These are phyloP conservation scores for Flaveria floridana DNA, from an alignment of 140 eudicot species.

Conservation along the genomic window DNA sequence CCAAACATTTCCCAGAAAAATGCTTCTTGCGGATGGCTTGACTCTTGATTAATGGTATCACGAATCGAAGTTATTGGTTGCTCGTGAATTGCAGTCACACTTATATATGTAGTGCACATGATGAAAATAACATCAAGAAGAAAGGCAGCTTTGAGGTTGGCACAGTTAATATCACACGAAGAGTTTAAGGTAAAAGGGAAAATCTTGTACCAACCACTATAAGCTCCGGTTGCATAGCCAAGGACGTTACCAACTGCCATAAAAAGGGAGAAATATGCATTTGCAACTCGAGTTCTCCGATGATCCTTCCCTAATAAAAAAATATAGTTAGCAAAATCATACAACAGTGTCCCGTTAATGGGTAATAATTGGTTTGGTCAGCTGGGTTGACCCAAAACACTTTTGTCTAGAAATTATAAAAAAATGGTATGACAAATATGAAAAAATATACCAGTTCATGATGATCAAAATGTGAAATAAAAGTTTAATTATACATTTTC, in stretches of 20 bases:
- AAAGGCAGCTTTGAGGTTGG: conserved; percentile 96
- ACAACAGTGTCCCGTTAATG: not conserved
- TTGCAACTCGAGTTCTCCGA: conserved; percentile 94
- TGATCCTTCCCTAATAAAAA: conserved; percentile 73
- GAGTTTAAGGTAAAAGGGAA: conserved; percentile 69
- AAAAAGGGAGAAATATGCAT: conserved; percentile 86
- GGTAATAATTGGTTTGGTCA: not conserved
- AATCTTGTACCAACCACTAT: conserved; percentile 76
- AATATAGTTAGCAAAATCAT: conserved; percentile 18
- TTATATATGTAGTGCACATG: conserved; percentile 63
- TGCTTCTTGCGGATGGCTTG: conserved; percentile 76
- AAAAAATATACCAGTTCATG: not conserved
- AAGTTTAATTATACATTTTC: too few relatives aligned
- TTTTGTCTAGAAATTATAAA: not conserved
- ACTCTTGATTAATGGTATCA: conserved; percentile 36
- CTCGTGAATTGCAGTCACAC: conserved; percentile 75
- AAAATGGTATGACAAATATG: not conserved
- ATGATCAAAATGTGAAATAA: not conserved
- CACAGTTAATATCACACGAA: conserved; percentile 74
- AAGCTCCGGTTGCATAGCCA: conserved; percentile 94
- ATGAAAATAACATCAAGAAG: conserved; percentile 68
- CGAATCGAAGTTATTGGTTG: conserved; percentile 44
- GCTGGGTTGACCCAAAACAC: not conserved
- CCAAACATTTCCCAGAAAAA: conserved; percentile 96
- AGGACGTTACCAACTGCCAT: conserved; percentile 95